A percentile compares a stretch with the other conserved stretches of the same genome.
These are phyloP conservation scores for Aurantiochytrium sp. DNA, from an alignment of 108 stramenopile genomes.

Conservation along the genomic window DNA sequence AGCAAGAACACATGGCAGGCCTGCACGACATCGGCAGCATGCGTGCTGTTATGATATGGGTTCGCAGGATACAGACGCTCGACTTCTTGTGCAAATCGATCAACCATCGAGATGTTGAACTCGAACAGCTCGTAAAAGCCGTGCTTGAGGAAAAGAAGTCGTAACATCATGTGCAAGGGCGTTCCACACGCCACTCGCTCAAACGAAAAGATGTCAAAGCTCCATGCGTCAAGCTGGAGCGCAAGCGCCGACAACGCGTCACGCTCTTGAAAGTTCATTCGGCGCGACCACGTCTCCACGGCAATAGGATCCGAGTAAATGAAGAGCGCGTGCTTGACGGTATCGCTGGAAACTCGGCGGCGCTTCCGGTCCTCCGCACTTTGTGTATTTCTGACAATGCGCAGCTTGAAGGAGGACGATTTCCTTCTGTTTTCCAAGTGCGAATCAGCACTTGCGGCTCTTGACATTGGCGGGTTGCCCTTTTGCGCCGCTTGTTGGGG, in stretches of 20 bases:
- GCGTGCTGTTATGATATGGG: constrained; percentile 44
- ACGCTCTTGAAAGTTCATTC: neutral
- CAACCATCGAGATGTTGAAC: neutral
- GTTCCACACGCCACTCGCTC: neutral
- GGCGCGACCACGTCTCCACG: neutral
- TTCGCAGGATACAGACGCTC: neutral
- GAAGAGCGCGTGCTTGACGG: neutral
- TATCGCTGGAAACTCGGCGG: neutral
- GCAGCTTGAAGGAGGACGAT: too few species aligned
- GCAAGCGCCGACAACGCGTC: neutral
- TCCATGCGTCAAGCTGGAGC: constrained; percentile 16
- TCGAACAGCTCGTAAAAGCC: neutral
- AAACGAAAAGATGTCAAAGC: constrained; percentile 22
- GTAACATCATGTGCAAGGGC: neutral
- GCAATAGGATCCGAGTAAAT: neutral
- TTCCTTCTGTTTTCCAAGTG: too few species aligned
- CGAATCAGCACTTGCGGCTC: too few species aligned
- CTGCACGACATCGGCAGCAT: constrained; percentile 50
- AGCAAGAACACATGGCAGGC: constrained; percentile 37
- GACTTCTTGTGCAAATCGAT: neutral
- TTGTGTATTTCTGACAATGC: too few species aligned
- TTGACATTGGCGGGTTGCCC: too few species aligned
- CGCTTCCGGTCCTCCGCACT: too few species aligned
- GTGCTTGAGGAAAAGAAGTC: neutral
- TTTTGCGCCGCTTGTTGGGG: too few species aligned